Evolutionary conservation across 2,329 filamentous ascomycete genomes (phyloP).

Genomic region (Colletotrichum gigasporum): DNA sequence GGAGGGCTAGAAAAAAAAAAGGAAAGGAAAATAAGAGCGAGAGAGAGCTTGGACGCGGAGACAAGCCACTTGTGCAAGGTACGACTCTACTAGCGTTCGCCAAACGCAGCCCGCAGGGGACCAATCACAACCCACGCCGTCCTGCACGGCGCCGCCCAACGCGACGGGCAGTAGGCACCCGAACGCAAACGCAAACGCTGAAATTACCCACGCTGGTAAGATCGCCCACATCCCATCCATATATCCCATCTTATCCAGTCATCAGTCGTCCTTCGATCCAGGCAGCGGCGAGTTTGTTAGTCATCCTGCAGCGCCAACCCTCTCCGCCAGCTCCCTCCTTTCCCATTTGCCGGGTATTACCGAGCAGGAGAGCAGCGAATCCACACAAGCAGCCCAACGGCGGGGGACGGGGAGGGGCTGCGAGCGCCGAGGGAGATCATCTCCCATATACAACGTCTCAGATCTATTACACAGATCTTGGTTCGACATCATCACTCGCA

Average conservation of each 20-base stretch:
- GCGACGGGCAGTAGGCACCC: background rate
- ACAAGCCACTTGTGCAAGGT: background rate
- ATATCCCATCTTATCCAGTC: too few species aligned
- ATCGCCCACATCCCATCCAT: too few species aligned
- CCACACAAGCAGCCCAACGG: background rate
- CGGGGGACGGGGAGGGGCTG: too few species aligned
- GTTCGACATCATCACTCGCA: background rate
- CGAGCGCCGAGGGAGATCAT: background rate
- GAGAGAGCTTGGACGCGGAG: background rate
- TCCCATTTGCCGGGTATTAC: constrained; percentile 19
- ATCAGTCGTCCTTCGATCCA: too few species aligned
- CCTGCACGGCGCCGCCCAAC: background rate
- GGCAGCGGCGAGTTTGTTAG: too few species aligned
- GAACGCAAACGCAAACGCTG: background rate
- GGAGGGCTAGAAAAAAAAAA: too few species aligned
- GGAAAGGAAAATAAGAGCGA: background rate
- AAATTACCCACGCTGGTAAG: background rate
- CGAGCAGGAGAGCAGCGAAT: background rate
- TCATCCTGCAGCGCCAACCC: background rate
- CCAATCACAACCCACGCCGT: background rate
- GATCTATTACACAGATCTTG: background rate
- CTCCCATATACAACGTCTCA: background rate
- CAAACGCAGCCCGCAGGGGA: background rate
- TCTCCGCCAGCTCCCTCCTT: background rate
- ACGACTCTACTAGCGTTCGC: background rate